Evolutionary conservation across 83 land plant genomes (phyloP).

Genomic region (Isoetes engelmannii): DNA sequence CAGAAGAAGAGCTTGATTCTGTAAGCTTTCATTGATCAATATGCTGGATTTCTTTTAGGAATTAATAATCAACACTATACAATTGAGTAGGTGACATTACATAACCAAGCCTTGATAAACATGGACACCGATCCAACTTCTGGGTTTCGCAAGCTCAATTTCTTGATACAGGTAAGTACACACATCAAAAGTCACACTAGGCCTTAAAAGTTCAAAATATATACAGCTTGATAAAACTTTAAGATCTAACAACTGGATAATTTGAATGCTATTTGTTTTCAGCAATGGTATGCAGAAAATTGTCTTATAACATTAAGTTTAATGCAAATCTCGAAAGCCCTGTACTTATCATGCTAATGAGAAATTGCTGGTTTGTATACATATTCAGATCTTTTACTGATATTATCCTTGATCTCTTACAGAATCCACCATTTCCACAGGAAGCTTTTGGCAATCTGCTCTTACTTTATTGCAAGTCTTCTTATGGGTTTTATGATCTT

Average conservation of each 20-base stretch:
- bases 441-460: conserved; percentile 34
- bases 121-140: conserved; percentile 36
- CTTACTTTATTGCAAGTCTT: conserved; percentile 36
- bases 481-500: conserved; percentile 32
- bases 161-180: conserved; percentile 26
- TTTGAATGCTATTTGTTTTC: too few species aligned
- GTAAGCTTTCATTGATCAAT: conserved; percentile 2
- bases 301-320: background rate
- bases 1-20: conserved; percentile 40
- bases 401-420: background rate
- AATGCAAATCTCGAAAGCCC: too few species aligned
- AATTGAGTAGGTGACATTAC: conserved; percentile 32
- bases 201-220: too few species aligned
- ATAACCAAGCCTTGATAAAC: conserved; percentile 35
- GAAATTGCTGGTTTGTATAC: background rate
- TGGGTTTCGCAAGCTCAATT: conserved; percentile 37
- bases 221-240: too few species aligned
- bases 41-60: background rate
- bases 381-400: background rate
- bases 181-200: background rate
- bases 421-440: conserved; percentile 38
- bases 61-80: too few species aligned
- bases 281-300: too few species aligned
- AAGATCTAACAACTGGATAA: too few species aligned
- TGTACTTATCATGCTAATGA: background rate